Base-by-base conservation (phyloP, 371 early-diverging fungal species). In the Rhizomucor pusillus region DNA sequence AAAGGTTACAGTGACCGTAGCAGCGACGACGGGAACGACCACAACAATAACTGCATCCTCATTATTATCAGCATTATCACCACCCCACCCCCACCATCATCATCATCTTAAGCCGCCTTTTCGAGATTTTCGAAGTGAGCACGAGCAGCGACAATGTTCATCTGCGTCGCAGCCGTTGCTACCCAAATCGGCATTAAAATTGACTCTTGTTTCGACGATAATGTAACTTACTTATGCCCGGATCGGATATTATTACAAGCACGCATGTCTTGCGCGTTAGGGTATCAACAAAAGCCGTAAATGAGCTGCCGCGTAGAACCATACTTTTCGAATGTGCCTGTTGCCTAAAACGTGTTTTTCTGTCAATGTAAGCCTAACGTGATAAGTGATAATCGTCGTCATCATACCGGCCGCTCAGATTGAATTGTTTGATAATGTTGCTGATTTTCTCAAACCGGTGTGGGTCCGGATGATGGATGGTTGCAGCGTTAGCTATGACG, bases 361-460 rank as follows among this genome's bases (percentile, higher is more conserved):
- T n/a, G n/a, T n/a, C n/a, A 19, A 16, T 41, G 19, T 16, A 3
- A 41, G 41, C 9, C 37, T 11, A 37, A 41, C 44, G 50, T 25
- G 23, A 20, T 40, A 34, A 20, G 24, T 3, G n/a, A 19, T 20
- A 47, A 44, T 20, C 3, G 11, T 24, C 11, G 10, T 41, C 6
- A 43, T 54, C 69, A 68, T 63, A 85, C 84, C 85, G 79, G 73
- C 93, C 92, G 41, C 87, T 85, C 39, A 91, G 73, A 58, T 93
- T 92, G 66, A 93, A 95, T 67, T 89, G 90, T 68, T 97, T 97
- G 75, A 97, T 93, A 41, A 90, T 90, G 67, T 94, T 94, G 63
- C 91, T 91, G 11, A 95, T 87, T 68, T 91, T 89, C 68, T 95
- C 94, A 61, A 94, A 95, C 36, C 93, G 87, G 59, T 92, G 90